phyloP scores from a whole-genome alignment of 2,329 filamentous ascomycete species.

The Cladobotryum mycophilum region DNA sequence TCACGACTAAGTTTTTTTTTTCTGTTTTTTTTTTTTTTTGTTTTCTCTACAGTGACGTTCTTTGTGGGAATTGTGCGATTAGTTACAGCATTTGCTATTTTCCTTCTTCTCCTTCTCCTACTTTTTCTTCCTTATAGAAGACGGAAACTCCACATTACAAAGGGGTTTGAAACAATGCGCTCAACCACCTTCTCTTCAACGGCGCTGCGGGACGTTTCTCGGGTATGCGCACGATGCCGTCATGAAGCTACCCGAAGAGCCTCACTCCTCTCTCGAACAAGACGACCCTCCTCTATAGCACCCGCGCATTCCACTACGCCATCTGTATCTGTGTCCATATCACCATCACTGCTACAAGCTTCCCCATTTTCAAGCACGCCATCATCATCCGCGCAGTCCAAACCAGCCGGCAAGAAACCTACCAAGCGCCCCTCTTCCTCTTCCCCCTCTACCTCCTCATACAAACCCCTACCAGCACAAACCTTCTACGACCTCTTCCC shows the following conservation, averaged over 20 bases:
- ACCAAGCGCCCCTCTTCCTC: slow-evolving; percentile 1
- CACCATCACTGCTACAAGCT: neutral
- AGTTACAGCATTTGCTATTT: too few species aligned
- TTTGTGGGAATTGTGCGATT: too few species aligned
- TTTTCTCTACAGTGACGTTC: too few species aligned
- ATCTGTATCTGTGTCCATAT: too few species aligned
- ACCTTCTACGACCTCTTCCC: slow-evolving; percentile 91
- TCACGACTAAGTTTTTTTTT: too few species aligned
- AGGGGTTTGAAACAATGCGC: slow-evolving; percentile 17
- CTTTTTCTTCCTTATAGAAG: too few species aligned
- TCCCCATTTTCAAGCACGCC: slow-evolving; percentile 28
- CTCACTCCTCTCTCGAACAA: slow-evolving; percentile 7
- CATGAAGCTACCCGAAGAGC: slow-evolving; percentile 21
- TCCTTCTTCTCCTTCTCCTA: too few species aligned
- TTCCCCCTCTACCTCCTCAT: slow-evolving; percentile 1
- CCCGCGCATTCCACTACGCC: neutral
- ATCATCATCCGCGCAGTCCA: slow-evolving; percentile 12
- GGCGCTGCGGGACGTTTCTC: slow-evolving; percentile 23
- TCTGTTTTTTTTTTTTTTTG: too few species aligned
- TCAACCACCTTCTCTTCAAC: slow-evolving; percentile 17
- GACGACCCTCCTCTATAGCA: neutral
- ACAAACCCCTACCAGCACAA: neutral
- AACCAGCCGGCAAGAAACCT: slow-evolving; percentile 2
- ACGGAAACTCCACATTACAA: too few species aligned
- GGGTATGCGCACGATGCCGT: slow-evolving; percentile 29